Percentiles rank a stretch among this genome's conserved stretches.
phyloP scores from a whole-genome alignment of 1,139 yeast species.

The Diutina rugosa region DNA sequence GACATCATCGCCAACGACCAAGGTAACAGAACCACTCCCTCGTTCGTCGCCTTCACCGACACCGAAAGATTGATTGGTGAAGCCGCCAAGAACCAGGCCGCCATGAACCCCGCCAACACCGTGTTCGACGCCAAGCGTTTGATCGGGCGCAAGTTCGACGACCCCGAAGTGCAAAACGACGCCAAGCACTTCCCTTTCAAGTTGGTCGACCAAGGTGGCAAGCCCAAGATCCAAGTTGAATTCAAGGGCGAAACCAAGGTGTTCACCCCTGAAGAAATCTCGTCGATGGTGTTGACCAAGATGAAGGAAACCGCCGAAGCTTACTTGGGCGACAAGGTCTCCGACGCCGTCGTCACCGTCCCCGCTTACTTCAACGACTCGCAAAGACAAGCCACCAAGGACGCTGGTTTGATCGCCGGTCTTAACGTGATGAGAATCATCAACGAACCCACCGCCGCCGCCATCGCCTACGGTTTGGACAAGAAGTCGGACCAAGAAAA shows the following conservation, averaged over 20 bases:
- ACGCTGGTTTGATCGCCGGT: constrained; percentile 52
- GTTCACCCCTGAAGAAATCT: constrained; percentile 55
- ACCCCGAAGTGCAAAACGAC: constrained; percentile 44
- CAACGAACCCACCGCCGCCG: constrained; percentile 54
- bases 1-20: constrained; percentile 28
- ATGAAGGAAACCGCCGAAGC: constrained; percentile 61
- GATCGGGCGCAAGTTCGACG: constrained; percentile 52
- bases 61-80: constrained; percentile 34
- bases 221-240: constrained; percentile 50
- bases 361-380: constrained; percentile 54
- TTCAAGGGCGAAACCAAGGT: constrained; percentile 53
- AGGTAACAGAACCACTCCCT: constrained; percentile 8
- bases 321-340: constrained; percentile 47
- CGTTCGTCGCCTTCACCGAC: constrained; percentile 57
- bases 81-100: constrained; percentile 4
- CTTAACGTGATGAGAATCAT: constrained; percentile 46
- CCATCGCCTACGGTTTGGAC: constrained; percentile 53
- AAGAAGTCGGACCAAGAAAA: constrained; percentile 54
- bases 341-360: constrained; percentile 67
- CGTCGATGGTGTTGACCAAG: constrained; percentile 52
- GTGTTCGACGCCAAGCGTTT: constrained; percentile 59
- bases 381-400: constrained; percentile 53
- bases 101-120: constrained; percentile 47
- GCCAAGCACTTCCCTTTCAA: constrained; percentile 55
- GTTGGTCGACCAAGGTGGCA: constrained; percentile 41